Percentiles rank a stretch among this genome's conserved stretches.
These are phyloP conservation scores for Xylaria digitata DNA, from an alignment of 2,329 filamentous ascomycete genomes.

Conservation along the genomic window DNA sequence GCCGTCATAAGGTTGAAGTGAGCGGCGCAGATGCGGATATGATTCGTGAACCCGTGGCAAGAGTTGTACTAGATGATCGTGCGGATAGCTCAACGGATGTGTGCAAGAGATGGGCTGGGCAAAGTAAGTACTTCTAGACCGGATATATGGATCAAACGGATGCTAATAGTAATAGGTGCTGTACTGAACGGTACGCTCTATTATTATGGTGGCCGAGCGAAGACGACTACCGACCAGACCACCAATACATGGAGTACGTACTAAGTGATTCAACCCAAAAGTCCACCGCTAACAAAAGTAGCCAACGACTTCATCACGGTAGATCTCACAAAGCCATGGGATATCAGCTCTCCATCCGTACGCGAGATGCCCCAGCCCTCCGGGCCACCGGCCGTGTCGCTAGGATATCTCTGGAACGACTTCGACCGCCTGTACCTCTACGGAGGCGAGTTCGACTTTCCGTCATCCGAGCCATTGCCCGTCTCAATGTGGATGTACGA, in stretches of 20 bases:
- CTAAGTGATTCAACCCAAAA: too few species aligned
- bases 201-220: slow-evolving; percentile 78
- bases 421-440: slow-evolving; percentile 77
- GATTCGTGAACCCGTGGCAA: slow-evolving; percentile 48
- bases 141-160: not conserved
- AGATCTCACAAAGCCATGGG: slow-evolving; percentile 80
- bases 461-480: slow-evolving; percentile 64
- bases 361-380: slow-evolving; percentile 71
- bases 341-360: slow-evolving; percentile 71
- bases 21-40: slow-evolving; percentile 62
- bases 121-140: slow-evolving; percentile 57
- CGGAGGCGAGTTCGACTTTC: slow-evolving; percentile 78
- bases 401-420: slow-evolving; percentile 82
- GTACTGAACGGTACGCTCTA: slow-evolving; percentile 80
- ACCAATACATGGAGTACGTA: slow-evolving; percentile 75
- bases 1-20: slow-evolving; percentile 53
- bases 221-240: slow-evolving; percentile 65
- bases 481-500: slow-evolving; percentile 78
- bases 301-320: slow-evolving; percentile 78
- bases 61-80: slow-evolving; percentile 53
- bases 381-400: slow-evolving; percentile 76
- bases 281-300: slow-evolving; percentile 46
- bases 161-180: slow-evolving; percentile 59
- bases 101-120: slow-evolving; percentile 74
- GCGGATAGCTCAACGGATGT: slow-evolving; percentile 64